Conservation (phyloP, 192 early-diverging fungal genomes). For the Backusella psychrophila region DNA sequence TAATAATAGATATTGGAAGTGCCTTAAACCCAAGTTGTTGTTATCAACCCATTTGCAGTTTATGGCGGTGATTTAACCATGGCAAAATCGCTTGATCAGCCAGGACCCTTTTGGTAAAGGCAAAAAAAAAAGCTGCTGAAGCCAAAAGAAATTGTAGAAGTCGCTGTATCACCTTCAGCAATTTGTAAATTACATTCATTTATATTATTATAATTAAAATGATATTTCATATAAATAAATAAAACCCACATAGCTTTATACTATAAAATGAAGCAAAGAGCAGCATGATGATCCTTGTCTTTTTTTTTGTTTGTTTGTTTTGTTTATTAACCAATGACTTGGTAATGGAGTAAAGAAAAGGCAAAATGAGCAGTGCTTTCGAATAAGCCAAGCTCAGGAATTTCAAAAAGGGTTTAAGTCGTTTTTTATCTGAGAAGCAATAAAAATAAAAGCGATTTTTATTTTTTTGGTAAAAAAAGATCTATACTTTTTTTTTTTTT, state of each 20-base stretch:
- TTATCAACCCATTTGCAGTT: background rate
- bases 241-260: too few species aligned
- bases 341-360: background rate
- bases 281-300: too few species aligned
- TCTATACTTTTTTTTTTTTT: background rate
- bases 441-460: background rate
- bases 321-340: background rate
- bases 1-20: too few species aligned
- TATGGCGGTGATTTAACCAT: background rate
- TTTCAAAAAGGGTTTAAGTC: background rate
- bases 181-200: background rate
- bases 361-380: background rate
- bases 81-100: background rate
- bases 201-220: background rate
- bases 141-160: background rate
- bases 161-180: background rate
- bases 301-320: background rate
- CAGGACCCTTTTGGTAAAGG: background rate
- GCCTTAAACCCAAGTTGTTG: too few species aligned
- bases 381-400: background rate
- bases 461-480: background rate
- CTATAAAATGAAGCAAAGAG: too few species aligned
- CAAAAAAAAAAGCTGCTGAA: background rate
- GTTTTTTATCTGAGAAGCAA: constrained; percentile 5
- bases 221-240: background rate